phyloP scores from a whole-genome alignment of 192 early-diverging fungal species.

The Entrophospora sp. region DNA sequence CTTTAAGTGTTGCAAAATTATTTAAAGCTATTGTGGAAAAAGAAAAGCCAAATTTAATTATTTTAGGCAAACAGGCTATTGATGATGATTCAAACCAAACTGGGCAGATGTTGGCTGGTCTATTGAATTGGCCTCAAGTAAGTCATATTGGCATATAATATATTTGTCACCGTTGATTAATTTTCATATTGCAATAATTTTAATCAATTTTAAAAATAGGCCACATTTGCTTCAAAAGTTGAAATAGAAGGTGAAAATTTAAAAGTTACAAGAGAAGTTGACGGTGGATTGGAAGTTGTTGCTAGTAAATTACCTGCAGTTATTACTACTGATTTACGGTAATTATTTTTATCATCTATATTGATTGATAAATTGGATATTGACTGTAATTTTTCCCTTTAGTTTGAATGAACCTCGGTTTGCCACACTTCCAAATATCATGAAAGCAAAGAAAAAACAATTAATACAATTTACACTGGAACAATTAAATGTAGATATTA shows the following conservation, averaged over 20 bases:
- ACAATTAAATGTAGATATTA: conserved; percentile 79
- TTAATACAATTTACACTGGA: conserved; percentile 65
- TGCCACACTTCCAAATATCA: conserved; percentile 91
- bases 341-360: conserved; percentile 14
- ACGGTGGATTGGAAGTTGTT: conserved; percentile 94
- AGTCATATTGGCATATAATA: too few species aligned
- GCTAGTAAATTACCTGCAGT: conserved; percentile 78
- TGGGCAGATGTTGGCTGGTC: conserved; percentile 96
- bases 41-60: conserved; percentile 88
- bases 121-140: conserved; percentile 89
- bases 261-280: conserved; percentile 90
- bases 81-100: conserved; percentile 97
- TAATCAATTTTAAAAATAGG: too few species aligned
- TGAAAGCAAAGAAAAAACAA: conserved; percentile 99
- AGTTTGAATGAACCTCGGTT: conserved; percentile 94
- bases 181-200: too few species aligned
- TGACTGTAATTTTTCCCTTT: neutral
- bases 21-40: conserved; percentile 80
- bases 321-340: conserved; percentile 91
- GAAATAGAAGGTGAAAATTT: conserved; percentile 61
- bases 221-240: conserved; percentile 95
- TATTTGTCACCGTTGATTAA: too few species aligned
- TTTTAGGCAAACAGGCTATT: conserved; percentile 98
- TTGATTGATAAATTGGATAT: neutral
- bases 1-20: conserved; percentile 85